Evolutionary conservation across 495 filamentous ascomycete species (phyloP).

Genomic region (Penicillium canescens): DNA sequence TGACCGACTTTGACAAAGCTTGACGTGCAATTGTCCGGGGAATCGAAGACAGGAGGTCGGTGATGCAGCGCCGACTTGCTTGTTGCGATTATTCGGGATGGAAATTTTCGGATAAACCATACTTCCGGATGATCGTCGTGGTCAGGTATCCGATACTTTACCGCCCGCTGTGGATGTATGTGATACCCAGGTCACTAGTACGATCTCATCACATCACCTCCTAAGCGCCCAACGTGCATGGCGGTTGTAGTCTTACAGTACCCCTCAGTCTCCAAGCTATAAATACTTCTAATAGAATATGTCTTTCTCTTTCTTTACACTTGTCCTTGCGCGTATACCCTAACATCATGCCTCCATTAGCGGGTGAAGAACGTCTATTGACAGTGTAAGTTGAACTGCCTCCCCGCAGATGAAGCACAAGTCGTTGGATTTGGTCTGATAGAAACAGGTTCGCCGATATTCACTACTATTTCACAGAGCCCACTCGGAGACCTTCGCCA

Average conservation of each 20-base stretch:
- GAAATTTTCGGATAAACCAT: slow-evolving; percentile 50
- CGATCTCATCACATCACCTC: slow-evolving; percentile 24
- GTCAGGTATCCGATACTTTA: slow-evolving; percentile 19
- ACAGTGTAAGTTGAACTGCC: slow-evolving; percentile 64
- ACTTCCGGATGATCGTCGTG: slow-evolving; percentile 15
- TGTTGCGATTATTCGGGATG: slow-evolving; percentile 21
- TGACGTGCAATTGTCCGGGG: slow-evolving; percentile 8
- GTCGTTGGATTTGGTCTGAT: slow-evolving; percentile 3
- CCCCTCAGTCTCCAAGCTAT: slow-evolving; percentile 19
- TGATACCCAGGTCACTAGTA: slow-evolving; percentile 6
- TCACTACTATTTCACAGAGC: slow-evolving; percentile 82
- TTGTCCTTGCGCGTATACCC: neutral
- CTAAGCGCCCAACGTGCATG: slow-evolving; percentile 25
- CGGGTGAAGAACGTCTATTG: slow-evolving; percentile 75
- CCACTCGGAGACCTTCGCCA: slow-evolving; percentile 61
- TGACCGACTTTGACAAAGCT: neutral
- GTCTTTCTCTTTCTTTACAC: slow-evolving; percentile 4
- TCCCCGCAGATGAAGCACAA: slow-evolving; percentile 18
- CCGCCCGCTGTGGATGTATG: neutral
- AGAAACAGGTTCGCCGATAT: slow-evolving; percentile 76
- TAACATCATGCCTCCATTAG: slow-evolving; percentile 67
- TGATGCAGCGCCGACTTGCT: slow-evolving; percentile 16
- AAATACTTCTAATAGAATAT: slow-evolving; percentile 13
- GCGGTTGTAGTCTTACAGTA: slow-evolving; percentile 25
- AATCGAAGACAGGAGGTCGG: slow-evolving; percentile 8